Evolutionary conservation across 2,329 filamentous ascomycete genomes (phyloP).

Genomic region (Madurella mycetomatis): DNA sequence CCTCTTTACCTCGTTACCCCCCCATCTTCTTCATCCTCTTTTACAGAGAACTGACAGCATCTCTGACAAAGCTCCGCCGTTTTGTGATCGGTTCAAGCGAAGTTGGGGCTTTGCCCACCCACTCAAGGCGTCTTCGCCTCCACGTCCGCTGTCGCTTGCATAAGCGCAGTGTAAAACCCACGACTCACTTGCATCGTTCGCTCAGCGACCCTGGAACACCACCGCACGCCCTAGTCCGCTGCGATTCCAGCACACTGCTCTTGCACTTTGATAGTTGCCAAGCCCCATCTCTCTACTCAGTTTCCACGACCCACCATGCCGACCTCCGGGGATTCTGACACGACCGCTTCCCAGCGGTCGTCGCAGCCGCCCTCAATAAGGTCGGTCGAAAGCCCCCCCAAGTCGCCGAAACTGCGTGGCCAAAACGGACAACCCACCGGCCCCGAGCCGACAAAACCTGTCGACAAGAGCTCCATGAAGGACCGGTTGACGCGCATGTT

Average conservation of each 20-base stretch:
- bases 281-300: not conserved
- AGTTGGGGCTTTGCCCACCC: conserved; percentile 26
- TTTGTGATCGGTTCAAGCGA: conserved; percentile 23
- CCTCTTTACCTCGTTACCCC: conserved; percentile 5
- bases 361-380: conserved; percentile 49
- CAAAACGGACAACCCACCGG: conserved; percentile 35
- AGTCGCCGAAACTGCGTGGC: conserved; percentile 38
- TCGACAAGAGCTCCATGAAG: conserved; percentile 59
- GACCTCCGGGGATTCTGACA: conserved; percentile 30
- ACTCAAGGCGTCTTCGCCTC: conserved; percentile 27
- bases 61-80: conserved; percentile 21
- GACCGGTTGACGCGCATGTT: conserved; percentile 63
- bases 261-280: not conserved
- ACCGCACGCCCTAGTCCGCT: not conserved
- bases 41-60: conserved; percentile 14
- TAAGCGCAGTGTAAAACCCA: conserved; percentile 26
- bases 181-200: conserved; percentile 20
- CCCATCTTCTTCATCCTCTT: conserved; percentile 4
- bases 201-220: conserved; percentile 14
- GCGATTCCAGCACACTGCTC: not conserved
- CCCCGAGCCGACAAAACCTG: conserved; percentile 32
- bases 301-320: conserved; percentile 27
- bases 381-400: conserved; percentile 40
- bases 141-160: conserved; percentile 28
- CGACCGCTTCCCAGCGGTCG: conserved; percentile 40